Evolutionary conservation across 2,329 filamentous ascomycete species (phyloP), one percentile per base, ranked within the genome.

Genomic region (Alternaria longipes): DNA sequence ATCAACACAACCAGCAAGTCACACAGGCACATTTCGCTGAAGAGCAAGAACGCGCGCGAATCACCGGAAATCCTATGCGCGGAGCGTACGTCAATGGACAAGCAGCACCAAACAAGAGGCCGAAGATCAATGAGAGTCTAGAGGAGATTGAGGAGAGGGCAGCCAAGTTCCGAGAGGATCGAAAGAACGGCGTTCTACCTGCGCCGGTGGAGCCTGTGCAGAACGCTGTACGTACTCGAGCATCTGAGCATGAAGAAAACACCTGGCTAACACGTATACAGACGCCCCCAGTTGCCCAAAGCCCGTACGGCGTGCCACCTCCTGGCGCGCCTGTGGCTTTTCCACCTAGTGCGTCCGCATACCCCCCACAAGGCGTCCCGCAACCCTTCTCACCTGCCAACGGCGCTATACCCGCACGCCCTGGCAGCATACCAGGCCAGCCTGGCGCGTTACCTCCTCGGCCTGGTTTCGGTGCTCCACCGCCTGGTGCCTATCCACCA

Each of bases 1-100:
- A 92, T 72, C 87, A 91, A 74, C 94, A 97, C 83, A 91, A 92
- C 75, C 91, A 95, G 80, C 89, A 92, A 72, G 92, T 98, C 76
- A 88, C 93, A 65, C 87, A 92, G 70, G 90, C 91, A 79, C 97
- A 90, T 80, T 94, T 96, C 79, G 89, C 93, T 76, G 90, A 89
- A 26, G 92, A 97, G 79, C 90, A 91, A 60, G 92, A 97, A 72
- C 87, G 93, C 60, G 90, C 91, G 68, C 89, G 90, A 50, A 86
- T 88, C 8, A 97, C 93, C 1, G 94, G 94, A 36, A 97, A 97
- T 74, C 91, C 92, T 3, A 87, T 90, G 18, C 87, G 91, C 0
- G 80, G 79, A 36, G 47, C 53, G 20, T 70, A 71, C 49, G 74
- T 76, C 3, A 76, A 75, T 45, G 77, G 79, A 60, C 84, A 82